Evolutionary conservation across 805 yeast species (phyloP).

Genomic region (Aciculoconidium aculeatum): DNA sequence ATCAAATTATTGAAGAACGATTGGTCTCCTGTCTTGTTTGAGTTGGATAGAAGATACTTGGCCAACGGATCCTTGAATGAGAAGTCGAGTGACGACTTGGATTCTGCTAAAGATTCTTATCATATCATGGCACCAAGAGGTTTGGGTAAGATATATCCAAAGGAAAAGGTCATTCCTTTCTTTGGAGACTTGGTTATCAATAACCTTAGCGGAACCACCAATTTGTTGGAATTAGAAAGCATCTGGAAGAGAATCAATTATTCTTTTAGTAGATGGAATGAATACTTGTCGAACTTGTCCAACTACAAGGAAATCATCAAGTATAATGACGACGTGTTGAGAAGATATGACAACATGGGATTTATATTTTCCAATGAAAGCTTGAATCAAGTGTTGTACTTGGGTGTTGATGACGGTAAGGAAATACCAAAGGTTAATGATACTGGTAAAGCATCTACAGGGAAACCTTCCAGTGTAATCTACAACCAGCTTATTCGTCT

Average conservation of each 20-base stretch:
- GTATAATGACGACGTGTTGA: conserved; percentile 35
- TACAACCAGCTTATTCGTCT: conserved; percentile 39
- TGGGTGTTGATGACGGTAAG: conserved; percentile 31
- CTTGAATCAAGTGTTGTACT: conserved; percentile 36
- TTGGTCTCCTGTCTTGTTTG: conserved; percentile 93
- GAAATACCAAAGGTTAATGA: conserved; percentile 13
- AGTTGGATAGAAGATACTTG: conserved; percentile 71
- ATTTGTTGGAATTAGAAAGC: conserved; percentile 53
- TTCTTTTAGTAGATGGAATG: conserved; percentile 80
- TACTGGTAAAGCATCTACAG: conserved; percentile 8
- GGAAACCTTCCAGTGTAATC: too few relatives aligned
- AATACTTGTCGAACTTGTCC: conserved; percentile 47
- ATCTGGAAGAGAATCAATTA: conserved; percentile 63
- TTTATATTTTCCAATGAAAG: conserved; percentile 40
- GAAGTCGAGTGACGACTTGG: conserved; percentile 5
- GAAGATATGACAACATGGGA: conserved; percentile 36
- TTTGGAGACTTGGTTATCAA: conserved; percentile 78
- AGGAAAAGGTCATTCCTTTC: conserved; percentile 77
- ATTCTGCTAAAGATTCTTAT: conserved; percentile 38
- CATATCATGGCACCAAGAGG: conserved; percentile 86
- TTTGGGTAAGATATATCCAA: conserved; percentile 69
- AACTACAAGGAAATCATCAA: conserved; percentile 37
- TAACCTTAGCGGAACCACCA: conserved; percentile 19
- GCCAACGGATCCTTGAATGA: conserved; percentile 22
- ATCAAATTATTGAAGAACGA: conserved; percentile 62